Evolutionary conservation across 2,329 filamentous ascomycete species (phyloP), one percentile per base, ranked within the genome.

Genomic region (Phoma sp.): DNA sequence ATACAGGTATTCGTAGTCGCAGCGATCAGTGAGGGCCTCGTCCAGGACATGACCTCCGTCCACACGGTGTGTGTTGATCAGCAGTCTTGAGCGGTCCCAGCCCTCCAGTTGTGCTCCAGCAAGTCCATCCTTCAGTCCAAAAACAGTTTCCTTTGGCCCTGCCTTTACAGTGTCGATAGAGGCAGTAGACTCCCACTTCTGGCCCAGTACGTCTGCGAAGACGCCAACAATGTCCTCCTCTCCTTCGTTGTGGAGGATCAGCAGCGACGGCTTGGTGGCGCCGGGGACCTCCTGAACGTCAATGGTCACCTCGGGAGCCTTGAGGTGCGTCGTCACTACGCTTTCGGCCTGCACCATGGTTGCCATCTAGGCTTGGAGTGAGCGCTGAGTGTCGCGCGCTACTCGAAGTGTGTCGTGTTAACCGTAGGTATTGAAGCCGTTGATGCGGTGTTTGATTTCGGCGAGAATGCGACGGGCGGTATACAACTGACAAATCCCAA

Each of bases 1-100:
- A 77, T 95, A 96, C 19, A 96, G 81, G 64, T 94, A 95, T 73
- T 96, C 91, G 76, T 94, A 95, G 76, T 95, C 90, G 77, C 89
- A 93, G 53, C 83, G 76, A 24, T 84, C 79, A 15, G 88, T 91
- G 22, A 92, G 81, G 40, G 80, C 74, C 35, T 83, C 73, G 62
- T 91, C 86, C n/a, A 88, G 86, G 17, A 86, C 85, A 35, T 73
- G 52, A 4, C 64, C 86, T 51, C 86, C 80, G 65, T 88, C 86
- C 59, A 92, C 85, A 70, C 88, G 91, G 72, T 94, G 89, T 22
- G 89, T 87, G 71, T 93, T 89, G 71, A 95, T 88, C 52, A 88
- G 78, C 43, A 92, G 83, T 39, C 91, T 79, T 31, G 86, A 80
- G 13, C 80, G 76, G 57, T 78, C 82, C 64, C 87, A 84, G n/a